Conservation (phyloP, 2,329 filamentous ascomycete species). For the Pyricularia sp. region DNA sequence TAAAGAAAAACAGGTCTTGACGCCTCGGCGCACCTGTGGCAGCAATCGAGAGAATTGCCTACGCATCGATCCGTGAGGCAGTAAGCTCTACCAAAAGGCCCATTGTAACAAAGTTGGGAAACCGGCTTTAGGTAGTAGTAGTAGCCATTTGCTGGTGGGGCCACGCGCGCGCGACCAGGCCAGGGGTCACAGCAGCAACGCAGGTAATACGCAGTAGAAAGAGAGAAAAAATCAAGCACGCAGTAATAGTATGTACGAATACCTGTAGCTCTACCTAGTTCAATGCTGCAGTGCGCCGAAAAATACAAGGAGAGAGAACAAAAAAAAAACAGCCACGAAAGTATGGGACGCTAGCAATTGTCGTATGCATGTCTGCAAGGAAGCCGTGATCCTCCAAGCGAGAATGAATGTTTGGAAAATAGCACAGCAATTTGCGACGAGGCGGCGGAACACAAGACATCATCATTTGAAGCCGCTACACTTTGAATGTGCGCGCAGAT, state of each 20-base stretch:
- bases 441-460: background rate
- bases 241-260: background rate
- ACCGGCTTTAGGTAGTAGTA: background rate
- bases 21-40: background rate
- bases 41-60: constrained; percentile 1
- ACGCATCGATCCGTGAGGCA: background rate
- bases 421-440: background rate
- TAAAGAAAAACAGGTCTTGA: background rate
- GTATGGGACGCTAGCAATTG: background rate
- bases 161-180: background rate
- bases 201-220: background rate
- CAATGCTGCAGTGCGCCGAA: background rate
- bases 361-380: background rate
- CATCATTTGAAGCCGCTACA: background rate
- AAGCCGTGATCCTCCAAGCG: background rate
- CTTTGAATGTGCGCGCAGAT: background rate
- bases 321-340: background rate
- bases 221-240: background rate
- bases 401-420: background rate
- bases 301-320: background rate
- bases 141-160: background rate
- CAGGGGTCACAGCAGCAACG: background rate
- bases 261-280: background rate
- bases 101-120: background rate
- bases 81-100: background rate